Conservation (phyloP, 345 rosid genomes). For the Sapria himalayana region DNA sequence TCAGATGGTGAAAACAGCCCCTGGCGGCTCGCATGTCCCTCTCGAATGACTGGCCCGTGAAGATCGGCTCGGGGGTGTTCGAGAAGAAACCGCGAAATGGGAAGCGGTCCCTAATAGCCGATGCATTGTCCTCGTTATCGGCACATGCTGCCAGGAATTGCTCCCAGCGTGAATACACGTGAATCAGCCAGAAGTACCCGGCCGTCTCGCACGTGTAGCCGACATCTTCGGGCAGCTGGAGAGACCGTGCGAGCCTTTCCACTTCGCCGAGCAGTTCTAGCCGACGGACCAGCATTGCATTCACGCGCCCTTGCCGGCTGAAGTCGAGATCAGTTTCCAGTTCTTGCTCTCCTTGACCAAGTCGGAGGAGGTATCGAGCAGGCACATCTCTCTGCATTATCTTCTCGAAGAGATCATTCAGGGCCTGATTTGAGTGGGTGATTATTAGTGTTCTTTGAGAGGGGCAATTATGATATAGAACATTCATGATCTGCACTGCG, state of each 20-base stretch:
- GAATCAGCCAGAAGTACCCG: constrained; percentile 97
- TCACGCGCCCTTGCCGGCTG: constrained; percentile 96
- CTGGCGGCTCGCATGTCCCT: constrained; percentile 88
- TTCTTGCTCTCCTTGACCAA: constrained; percentile 99
- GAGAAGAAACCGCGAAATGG: constrained; percentile 83
- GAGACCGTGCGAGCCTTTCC: constrained; percentile 89
- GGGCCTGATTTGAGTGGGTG: constrained; percentile 94
- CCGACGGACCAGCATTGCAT: constrained; percentile 95
- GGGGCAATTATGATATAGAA: constrained; percentile 92
- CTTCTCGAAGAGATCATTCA: constrained; percentile 97
- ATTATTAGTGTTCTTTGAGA: constrained; percentile 92
- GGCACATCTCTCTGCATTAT: constrained; percentile 99
- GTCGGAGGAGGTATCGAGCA: constrained; percentile 96
- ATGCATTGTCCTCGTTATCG: constrained; percentile 54
- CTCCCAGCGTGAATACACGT: constrained; percentile 94
- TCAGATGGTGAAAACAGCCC: constrained; percentile 87
- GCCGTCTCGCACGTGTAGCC: constrained; percentile 99
- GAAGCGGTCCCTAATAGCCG: constrained; percentile 62
- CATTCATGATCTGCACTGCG: constrained; percentile 88
- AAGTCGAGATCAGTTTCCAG: constrained; percentile 95
- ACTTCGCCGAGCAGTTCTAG: constrained; percentile 80
- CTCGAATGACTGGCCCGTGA: constrained; percentile 71
- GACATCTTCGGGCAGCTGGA: constrained; percentile 89
- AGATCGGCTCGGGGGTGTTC: constrained; percentile 60
- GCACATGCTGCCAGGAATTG: constrained; percentile 77